Evolutionary conservation across 2,329 filamentous ascomycete genomes (phyloP).

Genomic region (Chaetomiaceae sp.): DNA sequence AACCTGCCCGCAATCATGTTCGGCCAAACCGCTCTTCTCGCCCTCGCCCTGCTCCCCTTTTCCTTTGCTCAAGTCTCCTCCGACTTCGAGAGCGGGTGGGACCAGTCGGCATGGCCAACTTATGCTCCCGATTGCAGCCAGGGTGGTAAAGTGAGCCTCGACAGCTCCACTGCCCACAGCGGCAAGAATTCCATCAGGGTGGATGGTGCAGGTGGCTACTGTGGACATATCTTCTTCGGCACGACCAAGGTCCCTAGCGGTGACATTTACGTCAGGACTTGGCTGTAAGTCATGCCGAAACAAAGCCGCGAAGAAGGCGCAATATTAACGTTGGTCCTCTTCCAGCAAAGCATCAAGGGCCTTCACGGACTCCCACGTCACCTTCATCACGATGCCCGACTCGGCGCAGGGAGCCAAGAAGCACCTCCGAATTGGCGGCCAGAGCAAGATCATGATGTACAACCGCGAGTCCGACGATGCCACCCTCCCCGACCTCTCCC

Average conservation of each 20-base stretch:
- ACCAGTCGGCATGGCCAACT: slow-evolving; percentile 53
- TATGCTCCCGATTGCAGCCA: slow-evolving; percentile 58
- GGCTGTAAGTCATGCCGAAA: slow-evolving; percentile 43
- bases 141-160: slow-evolving; percentile 53
- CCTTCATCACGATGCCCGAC: slow-evolving; percentile 62
- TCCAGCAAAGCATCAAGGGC: slow-evolving; percentile 51
- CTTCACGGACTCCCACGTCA: slow-evolving; percentile 54
- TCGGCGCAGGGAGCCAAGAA: slow-evolving; percentile 51
- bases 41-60: slow-evolving; percentile 44
- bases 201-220: slow-evolving; percentile 51
- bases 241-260: slow-evolving; percentile 52
- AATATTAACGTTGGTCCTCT: not conserved
- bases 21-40: slow-evolving; percentile 29
- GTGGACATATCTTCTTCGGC: slow-evolving; percentile 58
- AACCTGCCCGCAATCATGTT: slow-evolving; percentile 3
- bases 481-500: slow-evolving; percentile 58
- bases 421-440: slow-evolving; percentile 59
- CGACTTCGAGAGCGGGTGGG: slow-evolving; percentile 56
- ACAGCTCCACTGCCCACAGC: slow-evolving; percentile 52
- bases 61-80: slow-evolving; percentile 51
- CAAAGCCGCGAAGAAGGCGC: too few species aligned
- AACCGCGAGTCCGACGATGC: slow-evolving; percentile 61
- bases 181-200: slow-evolving; percentile 53
- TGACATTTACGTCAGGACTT: slow-evolving; percentile 54
- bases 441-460: slow-evolving; percentile 59